phyloP scores from a whole-genome alignment of 2,329 filamentous ascomycete genomes.

The Periconia digitata region DNA sequence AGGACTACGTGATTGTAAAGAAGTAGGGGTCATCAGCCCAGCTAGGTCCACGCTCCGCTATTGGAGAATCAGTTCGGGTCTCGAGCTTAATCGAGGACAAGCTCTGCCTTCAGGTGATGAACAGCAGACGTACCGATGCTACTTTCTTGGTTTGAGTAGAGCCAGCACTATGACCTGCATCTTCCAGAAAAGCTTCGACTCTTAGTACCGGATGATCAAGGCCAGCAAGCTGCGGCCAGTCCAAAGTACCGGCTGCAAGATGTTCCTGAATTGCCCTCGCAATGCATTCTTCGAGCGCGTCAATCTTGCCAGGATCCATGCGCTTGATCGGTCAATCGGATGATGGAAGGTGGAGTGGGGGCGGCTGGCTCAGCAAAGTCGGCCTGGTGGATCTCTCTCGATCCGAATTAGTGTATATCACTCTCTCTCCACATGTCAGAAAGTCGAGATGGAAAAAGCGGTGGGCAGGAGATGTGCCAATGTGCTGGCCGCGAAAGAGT shows the following conservation, averaged over 20 bases:
- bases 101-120: neutral
- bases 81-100: neutral
- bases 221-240: slow-evolving; percentile 28
- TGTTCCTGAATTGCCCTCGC: slow-evolving; percentile 32
- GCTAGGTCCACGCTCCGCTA: slow-evolving; percentile 29
- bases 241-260: slow-evolving; percentile 24
- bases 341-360: neutral
- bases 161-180: slow-evolving; percentile 16
- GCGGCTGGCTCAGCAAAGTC: neutral
- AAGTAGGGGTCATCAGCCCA: slow-evolving; percentile 25
- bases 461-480: too few species aligned
- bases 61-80: neutral
- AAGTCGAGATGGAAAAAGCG: too few species aligned
- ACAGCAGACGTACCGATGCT: slow-evolving; percentile 26
- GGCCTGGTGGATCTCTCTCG: neutral
- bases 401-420: neutral
- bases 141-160: slow-evolving; percentile 24
- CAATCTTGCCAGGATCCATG: slow-evolving; percentile 26
- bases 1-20: slow-evolving; percentile 26
- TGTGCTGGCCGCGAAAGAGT: too few species aligned
- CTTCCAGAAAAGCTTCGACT: slow-evolving; percentile 36
- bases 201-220: slow-evolving; percentile 29
- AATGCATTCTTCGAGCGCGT: slow-evolving; percentile 34
- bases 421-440: too few species aligned
- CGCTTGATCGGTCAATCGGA: neutral